Evolutionary conservation across 2,329 filamentous ascomycete species (phyloP), one percentile per base, ranked within the genome.

Genomic region (Tolypocladium ovalisporum): DNA sequence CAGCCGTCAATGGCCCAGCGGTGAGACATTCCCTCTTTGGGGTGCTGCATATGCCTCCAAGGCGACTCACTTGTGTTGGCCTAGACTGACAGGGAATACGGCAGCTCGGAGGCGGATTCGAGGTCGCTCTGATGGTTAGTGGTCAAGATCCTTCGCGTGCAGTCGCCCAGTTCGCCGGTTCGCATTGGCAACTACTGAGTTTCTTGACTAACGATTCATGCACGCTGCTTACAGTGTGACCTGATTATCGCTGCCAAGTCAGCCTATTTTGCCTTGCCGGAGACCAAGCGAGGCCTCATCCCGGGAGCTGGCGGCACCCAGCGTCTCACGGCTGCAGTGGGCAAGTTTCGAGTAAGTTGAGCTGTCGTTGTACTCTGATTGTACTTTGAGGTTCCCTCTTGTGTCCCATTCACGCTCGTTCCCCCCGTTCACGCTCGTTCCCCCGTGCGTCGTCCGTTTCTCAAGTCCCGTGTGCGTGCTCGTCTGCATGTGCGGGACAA

Each of bases 31-130:
- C 12, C 59, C 65, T 75, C 34, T 59, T 58, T 54, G 15, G 37
- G 52, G 36, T 27, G 52, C 52, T 54, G 24, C 52, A 54, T 32
- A 32, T 54, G 52, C 36, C 52, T 54, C 47, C 7, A 0, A 8
- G 12, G 3, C 52, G 36, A 32, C 36, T 54, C 36, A 19, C 9
- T 44, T 44, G 6, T 12, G 4, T 12, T 54, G 22, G 34, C 22
- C 13, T 37, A 3, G 36, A 32, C 52, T 54, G 29, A 55, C 39
- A 49, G 40, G 40, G 40, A 36, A 34, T 35, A 27, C n/a, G 24
- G 52, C 22, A 77, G 76, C 71, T 80, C 35, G 77, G 77, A 35
- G 77, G 78, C 17, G 78, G 78, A 6, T 80, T 78, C 56, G 78
- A 80, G 58, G 64, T 80, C 47, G 76, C 76, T 4, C 67, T 80